Conservation (phyloP, 768 basidiomycete species). For the Xerocomellus dryophilus region DNA sequence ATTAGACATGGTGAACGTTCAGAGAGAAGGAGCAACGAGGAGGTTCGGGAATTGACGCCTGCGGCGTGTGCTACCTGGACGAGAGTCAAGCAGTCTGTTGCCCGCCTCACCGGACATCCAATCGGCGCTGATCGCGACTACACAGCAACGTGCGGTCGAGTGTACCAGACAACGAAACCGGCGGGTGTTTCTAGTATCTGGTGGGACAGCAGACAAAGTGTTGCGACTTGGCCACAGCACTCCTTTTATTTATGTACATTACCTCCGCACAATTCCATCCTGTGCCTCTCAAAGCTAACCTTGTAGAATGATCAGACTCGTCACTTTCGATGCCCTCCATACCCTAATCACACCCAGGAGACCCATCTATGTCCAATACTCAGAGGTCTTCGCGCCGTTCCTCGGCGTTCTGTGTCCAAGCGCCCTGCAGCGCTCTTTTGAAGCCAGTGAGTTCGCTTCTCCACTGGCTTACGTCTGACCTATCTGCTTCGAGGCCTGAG, state of each 20-base stretch:
- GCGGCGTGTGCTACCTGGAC: constrained; percentile 25
- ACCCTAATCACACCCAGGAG: constrained; percentile 69
- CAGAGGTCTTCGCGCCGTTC: constrained; percentile 63
- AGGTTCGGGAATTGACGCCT: constrained; percentile 28
- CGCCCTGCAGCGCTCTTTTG: constrained; percentile 56
- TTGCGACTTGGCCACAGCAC: neutral
- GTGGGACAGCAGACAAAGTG: constrained; percentile 14
- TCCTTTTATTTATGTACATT: constrained; percentile 17
- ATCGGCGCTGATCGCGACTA: constrained; percentile 16
- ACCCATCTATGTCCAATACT: constrained; percentile 62
- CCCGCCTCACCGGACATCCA: constrained; percentile 18
- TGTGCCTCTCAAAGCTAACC: neutral
- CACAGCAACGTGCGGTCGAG: constrained; percentile 7
- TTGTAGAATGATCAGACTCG: constrained; percentile 45
- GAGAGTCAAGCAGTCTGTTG: constrained; percentile 13
- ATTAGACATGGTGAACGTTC: constrained; percentile 30
- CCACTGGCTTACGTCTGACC: neutral
- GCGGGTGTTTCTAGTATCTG: neutral
- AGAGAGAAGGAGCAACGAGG: constrained; percentile 14
- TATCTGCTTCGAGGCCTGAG: constrained; percentile 38
- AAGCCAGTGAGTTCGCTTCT: constrained; percentile 40
- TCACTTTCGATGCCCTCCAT: constrained; percentile 77
- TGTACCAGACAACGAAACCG: neutral
- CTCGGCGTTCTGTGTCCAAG: constrained; percentile 58
- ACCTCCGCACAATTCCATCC: constrained; percentile 1